Evolutionary conservation across 257 asterid species (phyloP).

Genomic region (Scutellaria minor): DNA sequence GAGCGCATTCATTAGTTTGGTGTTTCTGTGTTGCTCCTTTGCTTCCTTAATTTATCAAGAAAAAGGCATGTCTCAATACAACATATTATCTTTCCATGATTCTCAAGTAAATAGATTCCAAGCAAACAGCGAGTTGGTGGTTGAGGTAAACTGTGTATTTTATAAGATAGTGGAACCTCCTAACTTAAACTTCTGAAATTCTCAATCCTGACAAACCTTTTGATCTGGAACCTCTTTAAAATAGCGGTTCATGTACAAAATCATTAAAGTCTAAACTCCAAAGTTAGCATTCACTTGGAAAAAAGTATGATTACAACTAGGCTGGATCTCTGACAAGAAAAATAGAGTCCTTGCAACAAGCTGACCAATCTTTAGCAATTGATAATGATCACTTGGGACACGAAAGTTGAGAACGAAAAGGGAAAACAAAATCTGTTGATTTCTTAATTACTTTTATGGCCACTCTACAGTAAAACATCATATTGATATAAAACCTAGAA

Average conservation of each 20-base stretch:
- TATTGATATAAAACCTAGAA: constrained; percentile 23
- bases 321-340: neutral
- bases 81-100: constrained; percentile 5
- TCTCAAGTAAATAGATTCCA: constrained; percentile 15
- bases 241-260: constrained; percentile 14
- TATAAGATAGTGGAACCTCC: neutral
- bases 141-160: constrained; percentile 13
- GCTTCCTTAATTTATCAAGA: constrained; percentile 59
- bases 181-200: neutral
- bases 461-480: constrained; percentile 23
- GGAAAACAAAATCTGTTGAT: constrained; percentile 14
- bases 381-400: constrained; percentile 14
- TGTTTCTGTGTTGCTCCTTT: constrained; percentile 94
- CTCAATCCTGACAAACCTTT: constrained; percentile 10
- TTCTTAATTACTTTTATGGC: neutral
- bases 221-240: constrained; percentile 22
- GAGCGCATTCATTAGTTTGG: constrained; percentile 80
- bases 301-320: constrained; percentile 16
- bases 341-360: constrained; percentile 8
- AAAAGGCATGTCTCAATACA: constrained; percentile 26
- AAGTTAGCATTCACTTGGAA: constrained; percentile 13
- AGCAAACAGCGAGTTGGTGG: constrained; percentile 22
- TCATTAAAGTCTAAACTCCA: neutral
- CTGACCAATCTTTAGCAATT: constrained; percentile 1
- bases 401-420: neutral